Evolutionary conservation across 768 basidiomycete species (phyloP).

Genomic region (Trametes elegans): DNA sequence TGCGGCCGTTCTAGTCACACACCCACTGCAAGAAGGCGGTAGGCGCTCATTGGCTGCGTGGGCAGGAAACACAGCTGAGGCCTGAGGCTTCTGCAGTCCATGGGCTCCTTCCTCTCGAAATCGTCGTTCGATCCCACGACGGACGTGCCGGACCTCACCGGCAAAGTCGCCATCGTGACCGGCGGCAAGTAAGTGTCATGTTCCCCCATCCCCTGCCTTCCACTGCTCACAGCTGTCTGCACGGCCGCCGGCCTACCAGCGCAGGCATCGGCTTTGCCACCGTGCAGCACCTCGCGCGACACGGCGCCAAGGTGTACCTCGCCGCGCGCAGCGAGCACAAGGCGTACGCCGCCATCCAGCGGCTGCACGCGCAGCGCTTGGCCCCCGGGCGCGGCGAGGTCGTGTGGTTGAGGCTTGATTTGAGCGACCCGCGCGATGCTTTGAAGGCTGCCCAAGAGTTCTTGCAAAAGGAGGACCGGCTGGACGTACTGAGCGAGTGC

Average conservation of each 20-base stretch:
- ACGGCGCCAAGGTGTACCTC: slow-evolving; percentile 60
- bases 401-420: slow-evolving; percentile 49
- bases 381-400: slow-evolving; percentile 46
- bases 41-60: too few relatives aligned
- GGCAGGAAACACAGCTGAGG: too few relatives aligned
- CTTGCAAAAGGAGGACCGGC: slow-evolving; percentile 44
- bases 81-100: too few relatives aligned
- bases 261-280: slow-evolving; percentile 51
- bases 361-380: slow-evolving; percentile 43
- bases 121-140: slow-evolving; percentile 35
- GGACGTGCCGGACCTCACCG: slow-evolving; percentile 45
- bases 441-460: slow-evolving; percentile 50
- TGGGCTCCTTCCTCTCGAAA: too few relatives aligned
- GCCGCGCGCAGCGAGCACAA: slow-evolving; percentile 47
- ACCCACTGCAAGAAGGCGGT: too few relatives aligned
- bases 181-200: slow-evolving; percentile 52
- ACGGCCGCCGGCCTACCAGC: slow-evolving; percentile 24
- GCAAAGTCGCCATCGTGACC: slow-evolving; percentile 55
- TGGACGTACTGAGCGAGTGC: slow-evolving; percentile 53
- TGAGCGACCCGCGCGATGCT: slow-evolving; percentile 47
- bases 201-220: background rate
- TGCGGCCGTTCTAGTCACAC: too few relatives aligned
- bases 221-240: too few relatives aligned
- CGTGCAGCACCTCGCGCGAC: slow-evolving; percentile 47
- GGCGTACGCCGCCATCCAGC: slow-evolving; percentile 47